Conservation (phyloP, 208 protist genomes). For the Trypanosoma conorhini region DNA sequence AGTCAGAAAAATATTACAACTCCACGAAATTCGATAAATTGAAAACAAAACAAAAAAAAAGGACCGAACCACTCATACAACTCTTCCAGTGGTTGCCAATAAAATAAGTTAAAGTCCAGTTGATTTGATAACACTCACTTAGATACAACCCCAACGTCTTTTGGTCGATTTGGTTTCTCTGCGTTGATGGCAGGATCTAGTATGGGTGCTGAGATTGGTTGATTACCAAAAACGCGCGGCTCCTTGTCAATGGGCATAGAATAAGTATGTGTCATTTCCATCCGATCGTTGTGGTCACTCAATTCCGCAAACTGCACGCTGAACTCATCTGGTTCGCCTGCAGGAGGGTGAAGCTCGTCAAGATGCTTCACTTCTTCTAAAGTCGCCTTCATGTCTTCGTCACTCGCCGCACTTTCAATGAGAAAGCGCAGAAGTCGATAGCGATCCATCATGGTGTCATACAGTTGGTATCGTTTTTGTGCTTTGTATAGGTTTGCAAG, state of each 20-base stretch:
- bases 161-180: conserved; percentile 18
- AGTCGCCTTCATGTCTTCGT: conserved; percentile 52
- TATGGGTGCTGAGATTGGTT: conserved; percentile 34
- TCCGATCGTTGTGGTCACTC: conserved; percentile 43
- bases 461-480: conserved; percentile 46
- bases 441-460: conserved; percentile 73
- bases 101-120: not conserved
- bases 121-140: not conserved
- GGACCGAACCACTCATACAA: not conserved
- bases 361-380: conserved; percentile 52
- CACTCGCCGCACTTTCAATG: conserved; percentile 50
- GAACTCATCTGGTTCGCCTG: conserved; percentile 36
- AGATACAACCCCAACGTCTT: not conserved
- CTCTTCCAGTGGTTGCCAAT: not conserved
- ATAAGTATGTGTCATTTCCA: conserved; percentile 61
- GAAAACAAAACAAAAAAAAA: not conserved
- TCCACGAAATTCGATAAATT: not conserved
- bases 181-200: conserved; percentile 25
- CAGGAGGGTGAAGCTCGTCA: conserved; percentile 27
- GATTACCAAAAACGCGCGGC: conserved; percentile 32
- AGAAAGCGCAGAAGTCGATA: conserved; percentile 69
- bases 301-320: conserved; percentile 30
- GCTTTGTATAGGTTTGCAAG: conserved; percentile 80
- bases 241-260: conserved; percentile 75
- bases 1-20: not conserved